phyloP scores from a whole-genome alignment of 2,329 filamentous ascomycete species.

The Ambrosiella xylebori region DNA sequence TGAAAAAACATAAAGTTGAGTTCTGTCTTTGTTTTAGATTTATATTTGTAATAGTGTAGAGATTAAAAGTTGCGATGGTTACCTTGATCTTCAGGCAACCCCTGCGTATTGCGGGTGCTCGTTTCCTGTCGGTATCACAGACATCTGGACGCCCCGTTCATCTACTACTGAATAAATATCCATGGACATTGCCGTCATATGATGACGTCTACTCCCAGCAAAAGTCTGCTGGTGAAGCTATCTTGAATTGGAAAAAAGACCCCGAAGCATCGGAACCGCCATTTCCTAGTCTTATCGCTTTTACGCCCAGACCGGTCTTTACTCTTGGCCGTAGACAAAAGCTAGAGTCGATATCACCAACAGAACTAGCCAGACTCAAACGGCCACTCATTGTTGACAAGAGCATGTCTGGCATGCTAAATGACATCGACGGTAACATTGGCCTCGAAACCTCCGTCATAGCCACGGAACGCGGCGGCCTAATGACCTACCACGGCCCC shows the following conservation, averaged over 20 bases:
- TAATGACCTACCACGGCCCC: slow-evolving; percentile 89
- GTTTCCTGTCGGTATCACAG: too few species aligned
- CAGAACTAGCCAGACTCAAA: slow-evolving; percentile 29
- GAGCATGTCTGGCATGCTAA: not conserved
- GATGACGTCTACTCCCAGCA: not conserved
- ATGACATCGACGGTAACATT: too few species aligned
- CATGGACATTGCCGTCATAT: too few species aligned
- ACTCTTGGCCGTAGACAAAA: slow-evolving; percentile 74
- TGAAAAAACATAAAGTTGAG: too few species aligned
- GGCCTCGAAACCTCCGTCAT: slow-evolving; percentile 28
- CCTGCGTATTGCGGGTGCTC: too few species aligned
- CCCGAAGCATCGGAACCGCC: slow-evolving; percentile 22
- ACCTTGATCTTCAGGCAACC: too few species aligned
- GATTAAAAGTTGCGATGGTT: too few species aligned
- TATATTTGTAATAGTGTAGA: too few species aligned
- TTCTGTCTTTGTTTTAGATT: too few species aligned
- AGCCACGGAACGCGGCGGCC: slow-evolving; percentile 64
- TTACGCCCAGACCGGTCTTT: slow-evolving; percentile 68
- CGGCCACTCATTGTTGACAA: slow-evolving; percentile 21
- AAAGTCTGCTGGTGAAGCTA: slow-evolving; percentile 20
- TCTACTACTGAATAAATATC: too few species aligned
- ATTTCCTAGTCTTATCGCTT: slow-evolving; percentile 59
- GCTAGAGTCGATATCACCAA: slow-evolving; percentile 25
- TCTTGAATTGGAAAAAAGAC: slow-evolving; percentile 22
- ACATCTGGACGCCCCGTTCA: too few species aligned